phyloP scores from a whole-genome alignment of 2,329 filamentous ascomycete species.

The Blastomyces gilchristii region DNA sequence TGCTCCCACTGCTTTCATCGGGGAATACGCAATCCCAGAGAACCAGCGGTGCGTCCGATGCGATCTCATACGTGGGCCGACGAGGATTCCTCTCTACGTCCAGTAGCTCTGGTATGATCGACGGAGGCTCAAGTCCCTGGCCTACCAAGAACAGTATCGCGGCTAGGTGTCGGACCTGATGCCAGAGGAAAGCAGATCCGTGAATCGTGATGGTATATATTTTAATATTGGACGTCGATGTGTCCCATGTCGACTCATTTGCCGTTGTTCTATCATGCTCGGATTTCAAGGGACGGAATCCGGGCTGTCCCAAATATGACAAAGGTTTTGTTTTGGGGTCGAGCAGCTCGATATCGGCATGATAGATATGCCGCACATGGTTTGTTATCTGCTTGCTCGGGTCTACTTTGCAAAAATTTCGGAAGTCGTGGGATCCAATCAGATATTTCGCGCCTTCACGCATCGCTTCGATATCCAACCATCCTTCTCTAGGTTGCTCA shows the following conservation, averaged over 20 bases:
- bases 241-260: constrained; percentile 5
- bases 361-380: constrained; percentile 68
- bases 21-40: constrained; percentile 95
- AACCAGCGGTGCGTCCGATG: constrained; percentile 77
- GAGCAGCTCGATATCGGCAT: constrained; percentile 67
- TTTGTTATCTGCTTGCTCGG: constrained; percentile 78
- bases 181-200: constrained; percentile 92
- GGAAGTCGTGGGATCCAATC: constrained; percentile 81
- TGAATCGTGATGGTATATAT: constrained; percentile 83
- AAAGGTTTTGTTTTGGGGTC: constrained; percentile 43
- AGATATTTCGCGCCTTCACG: constrained; percentile 66
- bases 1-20: constrained; percentile 35
- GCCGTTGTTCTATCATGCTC: constrained; percentile 13
- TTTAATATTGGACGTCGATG: constrained; percentile 43
- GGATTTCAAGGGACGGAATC: constrained; percentile 31
- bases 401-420: constrained; percentile 95
- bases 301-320: constrained; percentile 43
- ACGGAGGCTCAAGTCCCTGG: constrained; percentile 70
- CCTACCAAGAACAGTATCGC: constrained; percentile 83
- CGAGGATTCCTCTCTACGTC: constrained; percentile 60
- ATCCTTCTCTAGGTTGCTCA: constrained; percentile 50
- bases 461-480: constrained; percentile 85
- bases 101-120: constrained; percentile 62
- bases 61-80: constrained; percentile 84
- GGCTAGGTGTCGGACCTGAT: constrained; percentile 95